phyloP scores from a whole-genome alignment of 1,284 basidiomycete species.

The Taiwanofungus camphoratus region DNA sequence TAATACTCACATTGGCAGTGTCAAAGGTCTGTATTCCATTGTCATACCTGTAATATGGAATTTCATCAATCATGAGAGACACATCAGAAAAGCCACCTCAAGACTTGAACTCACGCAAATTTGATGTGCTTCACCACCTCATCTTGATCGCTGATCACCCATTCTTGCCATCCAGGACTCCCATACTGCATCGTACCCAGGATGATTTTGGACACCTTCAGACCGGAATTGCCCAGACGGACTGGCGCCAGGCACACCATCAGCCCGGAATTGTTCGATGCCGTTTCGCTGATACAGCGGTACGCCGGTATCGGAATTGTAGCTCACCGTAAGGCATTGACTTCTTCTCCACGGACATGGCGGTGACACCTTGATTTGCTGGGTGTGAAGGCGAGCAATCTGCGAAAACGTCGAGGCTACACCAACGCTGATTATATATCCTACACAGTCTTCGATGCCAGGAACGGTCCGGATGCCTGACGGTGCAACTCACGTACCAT shows the following conservation, averaged over 20 bases:
- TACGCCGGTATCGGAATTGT: not conserved
- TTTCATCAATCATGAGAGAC: not conserved
- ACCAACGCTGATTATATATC: no score
- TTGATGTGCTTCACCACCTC: slow-evolving; percentile 32
- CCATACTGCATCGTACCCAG: slow-evolving; percentile 36
- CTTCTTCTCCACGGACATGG: not conserved
- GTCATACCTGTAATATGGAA: slow-evolving; percentile 15
- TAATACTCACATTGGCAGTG: slow-evolving; percentile 17
- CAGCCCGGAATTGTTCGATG: not conserved
- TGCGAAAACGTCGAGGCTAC: no score
- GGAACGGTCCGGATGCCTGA: no score
- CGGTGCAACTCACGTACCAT: no score
- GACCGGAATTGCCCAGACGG: slow-evolving; percentile 34
- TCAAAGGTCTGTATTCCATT: slow-evolving; percentile 24
- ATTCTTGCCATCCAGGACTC: slow-evolving; percentile 24
- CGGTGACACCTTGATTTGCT: no score
- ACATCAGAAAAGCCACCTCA: not conserved
- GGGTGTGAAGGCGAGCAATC: no score
- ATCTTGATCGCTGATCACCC: slow-evolving; percentile 34
- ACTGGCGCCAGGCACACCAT: slow-evolving; percentile 21
- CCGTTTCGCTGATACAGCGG: not conserved
- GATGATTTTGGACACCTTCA: slow-evolving; percentile 37
- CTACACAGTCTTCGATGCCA: no score
- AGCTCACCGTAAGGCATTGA: not conserved
- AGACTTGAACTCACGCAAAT: slow-evolving; percentile 25